A percentile compares a stretch with the other conserved stretches of the same genome.
These are phyloP conservation scores for Amylostereum chailletii DNA, from an alignment of 1,284 basidiomycete species.

Conservation along the genomic window DNA sequence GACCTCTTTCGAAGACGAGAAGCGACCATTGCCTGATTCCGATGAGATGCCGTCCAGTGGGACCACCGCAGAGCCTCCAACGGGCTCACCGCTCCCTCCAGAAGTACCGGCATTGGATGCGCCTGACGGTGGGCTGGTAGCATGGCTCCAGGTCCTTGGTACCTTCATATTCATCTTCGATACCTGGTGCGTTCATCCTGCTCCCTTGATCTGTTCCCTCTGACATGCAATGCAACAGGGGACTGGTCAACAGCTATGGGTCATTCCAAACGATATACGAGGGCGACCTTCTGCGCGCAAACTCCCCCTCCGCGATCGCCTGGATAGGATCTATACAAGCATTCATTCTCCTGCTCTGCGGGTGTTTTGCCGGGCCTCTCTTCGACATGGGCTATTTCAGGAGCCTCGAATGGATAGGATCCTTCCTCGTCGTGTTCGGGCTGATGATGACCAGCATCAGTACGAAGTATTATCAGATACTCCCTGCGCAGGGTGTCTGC, in stretches of 20 bases:
- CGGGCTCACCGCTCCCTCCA: no score
- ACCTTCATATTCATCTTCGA: background rate
- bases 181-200: background rate
- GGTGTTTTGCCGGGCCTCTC: background rate
- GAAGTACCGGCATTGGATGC: background rate
- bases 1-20: no score
- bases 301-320: background rate
- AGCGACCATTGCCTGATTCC: no score
- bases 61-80: no score
- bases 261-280: constrained; percentile 1
- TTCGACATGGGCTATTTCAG: background rate
- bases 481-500: background rate
- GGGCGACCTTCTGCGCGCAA: background rate
- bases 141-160: background rate
- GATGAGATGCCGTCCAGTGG: no score
- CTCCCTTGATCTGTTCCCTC: background rate
- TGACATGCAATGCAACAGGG: background rate
- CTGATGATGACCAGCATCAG: background rate
- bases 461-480: constrained; percentile 1
- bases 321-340: background rate
- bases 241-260: background rate
- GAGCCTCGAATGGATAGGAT: background rate
- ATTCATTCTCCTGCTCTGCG: background rate
- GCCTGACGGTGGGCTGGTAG: background rate
- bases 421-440: background rate